Base-by-base conservation (phyloP, 192 early-diverging fungal genomes). In the Jimgerdemannia flammicorona region DNA sequence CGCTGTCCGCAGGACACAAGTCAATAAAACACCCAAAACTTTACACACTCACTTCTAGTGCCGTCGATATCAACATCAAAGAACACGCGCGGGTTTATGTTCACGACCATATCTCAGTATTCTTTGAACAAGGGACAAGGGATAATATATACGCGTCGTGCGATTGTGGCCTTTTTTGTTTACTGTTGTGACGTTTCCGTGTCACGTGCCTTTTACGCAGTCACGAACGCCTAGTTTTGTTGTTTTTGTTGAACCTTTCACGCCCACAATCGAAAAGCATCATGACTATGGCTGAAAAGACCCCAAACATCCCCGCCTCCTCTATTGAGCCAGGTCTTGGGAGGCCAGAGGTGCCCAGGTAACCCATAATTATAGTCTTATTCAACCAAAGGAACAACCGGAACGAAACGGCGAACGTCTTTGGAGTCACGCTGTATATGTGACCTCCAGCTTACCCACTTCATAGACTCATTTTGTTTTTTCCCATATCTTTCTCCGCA, bases 21-120 rank as follows among this genome's bases (percentile, higher is more conserved):
- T 29, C 29, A 29, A 29, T 29, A 29, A 29, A 29, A 29, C 29
- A 29, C 29, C 29, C 29, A 29, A 29, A 29, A 29, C 29, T 29
- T 29, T 29, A 29, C 29, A 29, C 29, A 29, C 40, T 80, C 82
- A 73, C 85, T 79, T 74, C 86, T 70, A 20, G 86, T 81, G 18
- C 85, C 86, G 74, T 89, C 86, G 72, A 89, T 87, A 74, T 87
- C 88, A 79, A 89, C 84, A 70, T 89, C 88, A 70, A 89, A 86
- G 70, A 87, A 89, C 2, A 89, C 86, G 63, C 88, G 84, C 42
- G 88, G 88, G 79, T 89, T 89, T 43, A 87, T 67, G 67, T 70
- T 78, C 69, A 75, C 77, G 43, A 44, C 17, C 29, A 78, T 74
- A n/a, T n/a, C n/a, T n/a, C n/a, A n/a, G n/a, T n/a, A 4, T 39